Evolutionary conservation across 495 filamentous ascomycete genomes (phyloP), one percentile per base, ranked within the genome.

Genomic region (Penicillium odoratum): DNA sequence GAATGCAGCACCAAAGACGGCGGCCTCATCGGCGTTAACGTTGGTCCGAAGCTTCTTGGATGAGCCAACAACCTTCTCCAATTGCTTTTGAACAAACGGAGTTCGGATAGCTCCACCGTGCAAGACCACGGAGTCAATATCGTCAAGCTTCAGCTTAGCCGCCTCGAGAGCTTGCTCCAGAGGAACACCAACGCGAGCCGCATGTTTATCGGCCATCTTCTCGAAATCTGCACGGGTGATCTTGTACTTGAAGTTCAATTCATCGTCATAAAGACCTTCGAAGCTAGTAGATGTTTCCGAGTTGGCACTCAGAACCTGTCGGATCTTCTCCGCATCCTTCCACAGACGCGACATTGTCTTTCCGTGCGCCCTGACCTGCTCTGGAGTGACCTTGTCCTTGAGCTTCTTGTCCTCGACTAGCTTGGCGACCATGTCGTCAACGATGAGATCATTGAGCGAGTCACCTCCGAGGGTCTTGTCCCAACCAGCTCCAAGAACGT

Each of bases 21-120:
- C 94, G 15, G 95, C 85, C 75, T 99, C 95, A 70, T 99, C 95
- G 29, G 93, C 88, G 73, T 99, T 99, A 63, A 99, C 95, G 65
- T 93, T 98, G 62, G 88, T 87, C 54, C 90, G 85, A 57, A 99
- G 79, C 77, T 96, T 97, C 50, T 87, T 84, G 6, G 84, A 78
- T 15, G 79, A 80, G 9, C 89, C 88, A 30, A 86, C 82, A 48
- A 89, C 69, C 48, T 83, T 85, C 75, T 97, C 94, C 29, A 99
- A 84, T 68, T 88, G 80, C 72, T 85, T 92, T 68, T 97, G 93
- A 7, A 99, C 91, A 58, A 98, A 97, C 6, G 95, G 95, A 28
- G 93, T 98, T 36, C 95, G 85, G 48, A 91, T 85, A 26, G 89
- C 86, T 56, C 95, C 95, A 64, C 95, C 95, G 62, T 96, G 91